Base-by-base conservation (phyloP, 1,284 basidiomycete species). In the Cutaneotrichosporon dermatis region DNA sequence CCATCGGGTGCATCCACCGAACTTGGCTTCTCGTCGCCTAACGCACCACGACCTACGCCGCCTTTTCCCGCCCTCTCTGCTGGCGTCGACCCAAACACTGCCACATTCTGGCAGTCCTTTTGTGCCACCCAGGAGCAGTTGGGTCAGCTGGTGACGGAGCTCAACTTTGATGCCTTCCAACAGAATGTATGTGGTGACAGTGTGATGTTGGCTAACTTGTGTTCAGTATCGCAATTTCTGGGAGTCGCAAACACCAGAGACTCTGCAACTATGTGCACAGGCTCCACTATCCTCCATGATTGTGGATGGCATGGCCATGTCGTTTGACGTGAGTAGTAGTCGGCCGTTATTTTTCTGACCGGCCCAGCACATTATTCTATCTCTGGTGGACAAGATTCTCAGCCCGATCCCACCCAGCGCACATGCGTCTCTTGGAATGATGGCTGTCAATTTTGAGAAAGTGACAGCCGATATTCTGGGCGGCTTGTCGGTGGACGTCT, bases 111-210 rank as follows among this genome's bases (percentile, higher is more conserved):
- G 69, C 62, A 61, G 43, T 59, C 62, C 8, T 75, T 74, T 51
- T 66, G 66, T 16, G 61, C 67, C 9, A 68, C 71, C 52, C 68
- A 69, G 41, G 70, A 73, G 41, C 59, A 61, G 1, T 60, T 76
- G 6, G 66, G 66, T 4, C 59, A 59, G 5, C 67, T 59, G 36
- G 59, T 70, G 10, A 41, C 62, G 5, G 60, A 62, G n/a, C 57
- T 67, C 6, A 65, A 67, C 34, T 69, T 71, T 53, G 72, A 71
- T 43, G 59, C 61, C n/a, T 75, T 66, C 51, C 71, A 74, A 44
- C 59, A 66, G 33, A 66, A 66, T 45, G 72, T 72, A 55, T 68
- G 39, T 40, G 37, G 50, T 39, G 25, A 41, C 39, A 12, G 5
- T 39, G 16, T 10, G 11, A 37, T 33, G 25, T 2, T 16, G 13